phyloP scores from a whole-genome alignment of 1,139 yeast genomes.

The Yamadazyma diddensiae region DNA sequence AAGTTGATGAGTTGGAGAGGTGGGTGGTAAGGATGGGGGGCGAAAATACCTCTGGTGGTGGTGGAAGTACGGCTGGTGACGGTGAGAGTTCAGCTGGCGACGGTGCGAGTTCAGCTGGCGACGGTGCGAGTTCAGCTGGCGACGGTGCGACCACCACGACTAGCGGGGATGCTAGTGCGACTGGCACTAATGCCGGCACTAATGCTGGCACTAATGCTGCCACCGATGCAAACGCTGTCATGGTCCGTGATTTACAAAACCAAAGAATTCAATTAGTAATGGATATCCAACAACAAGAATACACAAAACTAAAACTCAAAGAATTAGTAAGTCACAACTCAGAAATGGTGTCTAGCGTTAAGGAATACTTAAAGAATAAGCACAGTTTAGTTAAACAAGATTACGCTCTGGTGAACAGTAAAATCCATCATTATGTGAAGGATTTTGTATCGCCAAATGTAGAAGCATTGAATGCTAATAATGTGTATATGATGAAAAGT shows the following conservation, averaged over 20 bases:
- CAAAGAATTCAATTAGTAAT: conserved; percentile 36
- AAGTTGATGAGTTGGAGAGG: not conserved
- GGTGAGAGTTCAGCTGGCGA: too few species aligned
- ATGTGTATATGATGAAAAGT: conserved; percentile 11
- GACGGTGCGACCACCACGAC: too few species aligned
- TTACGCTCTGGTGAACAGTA: conserved; percentile 10
- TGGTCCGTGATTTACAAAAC: conserved; percentile 23
- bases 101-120: too few species aligned
- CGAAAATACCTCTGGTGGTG: too few species aligned
- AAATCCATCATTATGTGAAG: conserved; percentile 15
- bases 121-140: too few species aligned
- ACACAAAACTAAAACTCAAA: conserved; percentile 28
- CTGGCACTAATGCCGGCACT: too few species aligned
- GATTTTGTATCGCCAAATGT: conserved; percentile 15
- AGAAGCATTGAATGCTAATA: conserved; percentile 16
- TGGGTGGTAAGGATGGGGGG: not conserved
- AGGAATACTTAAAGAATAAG: conserved; percentile 32
- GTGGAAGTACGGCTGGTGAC: too few species aligned
- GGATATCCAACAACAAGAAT: conserved; percentile 47
- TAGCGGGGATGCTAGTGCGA: too few species aligned
- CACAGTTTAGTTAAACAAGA: conserved; percentile 13
- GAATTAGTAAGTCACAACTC: conserved; percentile 38
- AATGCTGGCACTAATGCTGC: too few species aligned
- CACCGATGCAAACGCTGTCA: too few species aligned
- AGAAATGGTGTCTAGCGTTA: conserved; percentile 37